Conservation (phyloP, 768 basidiomycete species). For the Leccinum broughii region DNA sequence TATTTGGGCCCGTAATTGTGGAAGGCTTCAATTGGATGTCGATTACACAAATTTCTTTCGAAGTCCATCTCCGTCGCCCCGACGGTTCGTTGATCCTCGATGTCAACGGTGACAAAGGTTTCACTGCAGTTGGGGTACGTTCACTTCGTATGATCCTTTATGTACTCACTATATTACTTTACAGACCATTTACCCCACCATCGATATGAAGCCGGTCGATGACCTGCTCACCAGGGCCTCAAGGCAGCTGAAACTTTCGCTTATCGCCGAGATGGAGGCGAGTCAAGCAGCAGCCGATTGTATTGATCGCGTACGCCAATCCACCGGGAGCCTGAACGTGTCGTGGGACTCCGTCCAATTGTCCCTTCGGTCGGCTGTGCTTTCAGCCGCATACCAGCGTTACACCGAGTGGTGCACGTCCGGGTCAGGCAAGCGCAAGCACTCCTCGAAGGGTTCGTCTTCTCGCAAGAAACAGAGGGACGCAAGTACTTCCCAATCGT, state of each 20-base stretch:
- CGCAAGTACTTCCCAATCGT: too few species aligned
- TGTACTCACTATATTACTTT: background rate
- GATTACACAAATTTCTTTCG: background rate
- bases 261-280: background rate
- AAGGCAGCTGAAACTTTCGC: background rate
- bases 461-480: too few species aligned
- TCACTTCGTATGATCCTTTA: background rate
- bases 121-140: background rate
- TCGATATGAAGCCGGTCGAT: background rate
- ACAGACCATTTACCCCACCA: background rate
- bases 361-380: background rate
- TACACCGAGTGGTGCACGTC: too few species aligned
- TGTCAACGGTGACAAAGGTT: background rate
- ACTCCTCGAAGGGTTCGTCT: too few species aligned
- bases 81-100: background rate
- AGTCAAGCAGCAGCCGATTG: background rate
- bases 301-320: background rate
- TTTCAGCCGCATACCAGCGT: background rate
- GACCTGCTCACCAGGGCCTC: background rate
- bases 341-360: background rate
- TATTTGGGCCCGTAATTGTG: background rate
- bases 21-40: background rate
- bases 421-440: too few species aligned
- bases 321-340: background rate
- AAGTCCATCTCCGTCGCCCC: background rate